Conservation (phyloP, 73 alveolate genomes). For the Urostyla sp. region DNA sequence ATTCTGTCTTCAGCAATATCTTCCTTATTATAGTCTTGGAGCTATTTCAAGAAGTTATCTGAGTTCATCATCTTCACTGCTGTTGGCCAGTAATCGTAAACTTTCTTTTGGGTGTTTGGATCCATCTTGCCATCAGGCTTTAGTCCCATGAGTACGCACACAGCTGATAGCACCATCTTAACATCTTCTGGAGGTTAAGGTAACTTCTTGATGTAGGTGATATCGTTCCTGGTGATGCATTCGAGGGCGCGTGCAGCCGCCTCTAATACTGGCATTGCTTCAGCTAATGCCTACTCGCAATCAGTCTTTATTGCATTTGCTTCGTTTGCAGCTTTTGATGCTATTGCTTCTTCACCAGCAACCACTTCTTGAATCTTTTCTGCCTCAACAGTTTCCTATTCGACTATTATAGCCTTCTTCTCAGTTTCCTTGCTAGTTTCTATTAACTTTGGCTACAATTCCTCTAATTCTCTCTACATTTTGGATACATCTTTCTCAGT, state of each 20-base stretch:
- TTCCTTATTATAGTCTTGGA: conserved; percentile 85
- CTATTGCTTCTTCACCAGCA: conserved; percentile 93
- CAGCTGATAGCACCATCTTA: conserved; percentile 90
- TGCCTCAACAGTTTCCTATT: conserved; percentile 95
- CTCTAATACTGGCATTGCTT: conserved; percentile 87
- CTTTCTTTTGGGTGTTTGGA: conserved; percentile 80
- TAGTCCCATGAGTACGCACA: conserved; percentile 86
- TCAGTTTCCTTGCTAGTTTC: conserved; percentile 97
- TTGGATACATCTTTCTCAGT: conserved; percentile 97
- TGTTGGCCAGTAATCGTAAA: conserved; percentile 86
- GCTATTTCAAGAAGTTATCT: conserved; percentile 74
- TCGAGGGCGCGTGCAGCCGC: conserved; percentile 81
- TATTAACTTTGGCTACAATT: conserved; percentile 95
- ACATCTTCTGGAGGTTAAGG: conserved; percentile 84
- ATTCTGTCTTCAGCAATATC: conserved; percentile 81
- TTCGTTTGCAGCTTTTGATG: conserved; percentile 89
- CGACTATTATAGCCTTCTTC: conserved; percentile 94
- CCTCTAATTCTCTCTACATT: conserved; percentile 96
- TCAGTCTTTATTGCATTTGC: conserved; percentile 94
- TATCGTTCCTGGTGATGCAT: conserved; percentile 76
- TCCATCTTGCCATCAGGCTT: conserved; percentile 86
- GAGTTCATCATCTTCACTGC: conserved; percentile 85
- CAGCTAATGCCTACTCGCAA: conserved; percentile 93
- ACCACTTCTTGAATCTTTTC: conserved; percentile 94
- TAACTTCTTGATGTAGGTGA: conserved; percentile 70